A percentile compares a stretch with the other conserved stretches of the same genome.
These are phyloP conservation scores for Extremus antarcticus DNA, from an alignment of 495 filamentous ascomycete genomes.

Conservation along the genomic window DNA sequence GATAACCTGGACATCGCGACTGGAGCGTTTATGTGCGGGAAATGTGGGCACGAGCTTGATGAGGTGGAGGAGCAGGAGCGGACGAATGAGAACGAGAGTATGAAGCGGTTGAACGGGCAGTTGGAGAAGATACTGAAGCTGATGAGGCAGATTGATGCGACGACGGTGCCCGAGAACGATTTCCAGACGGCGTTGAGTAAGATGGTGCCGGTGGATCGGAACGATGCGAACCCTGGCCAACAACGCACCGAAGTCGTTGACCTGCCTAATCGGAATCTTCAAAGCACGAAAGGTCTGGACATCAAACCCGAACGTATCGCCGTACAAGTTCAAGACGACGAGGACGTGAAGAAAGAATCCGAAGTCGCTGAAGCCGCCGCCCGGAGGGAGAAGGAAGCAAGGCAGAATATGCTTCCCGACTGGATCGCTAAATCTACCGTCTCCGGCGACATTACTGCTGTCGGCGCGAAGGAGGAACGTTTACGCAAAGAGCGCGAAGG, in stretches of 20 bases:
- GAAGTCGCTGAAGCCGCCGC: conserved; percentile 53
- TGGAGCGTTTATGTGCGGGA: conserved; percentile 71
- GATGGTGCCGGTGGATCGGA: conserved; percentile 34
- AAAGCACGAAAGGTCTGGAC: conserved; percentile 12
- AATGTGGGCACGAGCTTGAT: conserved; percentile 61
- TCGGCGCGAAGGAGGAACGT: conserved; percentile 19
- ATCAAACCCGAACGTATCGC: conserved; percentile 57
- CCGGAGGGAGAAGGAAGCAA: conserved; percentile 61
- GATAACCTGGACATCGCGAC: conserved; percentile 48
- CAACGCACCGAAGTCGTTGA: conserved; percentile 14
- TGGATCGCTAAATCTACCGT: conserved; percentile 90
- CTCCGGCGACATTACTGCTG: conserved; percentile 27
- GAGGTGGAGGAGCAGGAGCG: conserved; percentile 48
- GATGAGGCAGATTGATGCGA: conserved; percentile 73
- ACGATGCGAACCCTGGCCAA: conserved; percentile 11
- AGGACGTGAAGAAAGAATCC: conserved; percentile 65
- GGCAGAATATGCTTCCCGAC: conserved; percentile 74
- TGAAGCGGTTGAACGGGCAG: conserved; percentile 76
- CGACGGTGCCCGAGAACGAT: conserved; percentile 72
- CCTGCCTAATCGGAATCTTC: conserved; percentile 9
- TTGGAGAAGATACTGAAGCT: conserved; percentile 74
- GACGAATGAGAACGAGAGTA: conserved; percentile 59
- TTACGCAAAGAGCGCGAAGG: conserved; percentile 12
- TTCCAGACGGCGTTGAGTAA: conserved; percentile 64
- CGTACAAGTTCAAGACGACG: conserved; percentile 57